phyloP scores from a whole-genome alignment of 2,329 filamentous ascomycete genomes.

The Ophiostoma triangulosporum region DNA sequence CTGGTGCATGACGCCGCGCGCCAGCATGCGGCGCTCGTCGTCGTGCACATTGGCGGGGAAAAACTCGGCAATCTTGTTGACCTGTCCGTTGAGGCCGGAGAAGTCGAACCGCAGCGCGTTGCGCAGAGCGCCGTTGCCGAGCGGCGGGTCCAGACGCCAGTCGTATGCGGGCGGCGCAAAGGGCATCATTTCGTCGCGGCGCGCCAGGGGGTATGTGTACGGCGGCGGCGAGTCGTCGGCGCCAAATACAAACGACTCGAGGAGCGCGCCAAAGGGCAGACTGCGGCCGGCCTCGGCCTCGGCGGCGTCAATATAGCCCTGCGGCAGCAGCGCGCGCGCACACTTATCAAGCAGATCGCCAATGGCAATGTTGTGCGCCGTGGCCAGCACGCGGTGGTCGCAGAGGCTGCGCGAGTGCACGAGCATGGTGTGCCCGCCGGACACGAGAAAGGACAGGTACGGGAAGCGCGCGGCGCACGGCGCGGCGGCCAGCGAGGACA shows the following conservation, averaged over 20 bases:
- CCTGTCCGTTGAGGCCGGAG: slow-evolving; percentile 44
- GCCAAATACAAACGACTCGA: slow-evolving; percentile 61
- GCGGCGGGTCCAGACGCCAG: slow-evolving; percentile 59
- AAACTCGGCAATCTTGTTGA: slow-evolving; percentile 27
- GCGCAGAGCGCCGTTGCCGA: slow-evolving; percentile 31
- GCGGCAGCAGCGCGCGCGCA: slow-evolving; percentile 62
- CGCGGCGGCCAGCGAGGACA: slow-evolving; percentile 32
- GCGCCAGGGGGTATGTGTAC: slow-evolving; percentile 34
- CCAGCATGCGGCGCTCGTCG: slow-evolving; percentile 54
- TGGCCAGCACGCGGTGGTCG: slow-evolving; percentile 59
- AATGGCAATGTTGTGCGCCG: slow-evolving; percentile 68
- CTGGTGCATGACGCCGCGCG: slow-evolving; percentile 59
- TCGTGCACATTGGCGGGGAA: slow-evolving; percentile 25
- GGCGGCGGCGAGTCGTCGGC: slow-evolving; percentile 32
- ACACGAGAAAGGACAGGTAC: slow-evolving; percentile 78
- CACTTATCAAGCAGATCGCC: slow-evolving; percentile 85
- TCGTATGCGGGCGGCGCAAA: slow-evolving; percentile 24
- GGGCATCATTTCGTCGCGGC: slow-evolving; percentile 42
- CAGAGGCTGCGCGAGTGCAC: slow-evolving; percentile 57
- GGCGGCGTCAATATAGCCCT: slow-evolving; percentile 34
- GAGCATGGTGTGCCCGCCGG: slow-evolving; percentile 83
- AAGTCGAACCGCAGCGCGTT: slow-evolving; percentile 58
- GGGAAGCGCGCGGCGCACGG: slow-evolving; percentile 43
- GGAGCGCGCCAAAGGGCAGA: slow-evolving; percentile 66
- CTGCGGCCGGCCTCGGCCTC: slow-evolving; percentile 26